phyloP scores from a whole-genome alignment of 2,329 filamentous ascomycete species.

The Triangularia setosa region DNA sequence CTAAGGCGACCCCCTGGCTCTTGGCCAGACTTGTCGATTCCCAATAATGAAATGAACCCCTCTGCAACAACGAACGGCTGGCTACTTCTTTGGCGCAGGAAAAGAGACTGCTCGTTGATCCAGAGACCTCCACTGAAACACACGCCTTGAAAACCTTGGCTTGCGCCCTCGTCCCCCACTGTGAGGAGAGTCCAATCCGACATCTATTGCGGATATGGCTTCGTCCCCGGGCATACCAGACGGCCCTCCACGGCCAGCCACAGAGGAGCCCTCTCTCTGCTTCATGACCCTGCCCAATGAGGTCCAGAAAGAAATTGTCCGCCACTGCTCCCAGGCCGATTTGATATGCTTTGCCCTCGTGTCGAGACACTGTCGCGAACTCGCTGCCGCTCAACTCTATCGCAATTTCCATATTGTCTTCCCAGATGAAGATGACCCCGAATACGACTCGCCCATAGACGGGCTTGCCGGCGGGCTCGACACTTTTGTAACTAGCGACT shows the following conservation, averaged over 20 bases:
- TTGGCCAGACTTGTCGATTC: slow-evolving; percentile 2
- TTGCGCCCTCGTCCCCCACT: not conserved
- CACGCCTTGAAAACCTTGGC: not conserved
- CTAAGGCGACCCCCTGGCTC: slow-evolving; percentile 2
- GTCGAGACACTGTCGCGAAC: slow-evolving; percentile 53
- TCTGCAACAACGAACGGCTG: not conserved
- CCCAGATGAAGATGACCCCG: slow-evolving; percentile 53
- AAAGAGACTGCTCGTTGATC: not conserved
- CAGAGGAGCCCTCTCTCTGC: not conserved
- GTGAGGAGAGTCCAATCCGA: not conserved
- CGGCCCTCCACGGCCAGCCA: not conserved
- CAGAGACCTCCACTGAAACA: not conserved
- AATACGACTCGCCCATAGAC: slow-evolving; percentile 52
- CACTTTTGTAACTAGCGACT: slow-evolving; percentile 60
- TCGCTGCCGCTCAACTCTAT: slow-evolving; percentile 57
- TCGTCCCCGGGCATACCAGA: slow-evolving; percentile 21
- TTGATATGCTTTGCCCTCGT: slow-evolving; percentile 57
- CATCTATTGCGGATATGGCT: slow-evolving; percentile 31
- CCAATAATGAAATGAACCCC: not conserved
- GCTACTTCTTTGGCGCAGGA: not conserved
- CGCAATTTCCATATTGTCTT: slow-evolving; percentile 58
- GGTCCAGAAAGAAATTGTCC: slow-evolving; percentile 46
- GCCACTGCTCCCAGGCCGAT: slow-evolving; percentile 47
- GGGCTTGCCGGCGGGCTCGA: slow-evolving; percentile 55
- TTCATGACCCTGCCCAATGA: slow-evolving; percentile 46